Conservation (phyloP, 805 yeast species). For the Citeromyces matritensis region DNA sequence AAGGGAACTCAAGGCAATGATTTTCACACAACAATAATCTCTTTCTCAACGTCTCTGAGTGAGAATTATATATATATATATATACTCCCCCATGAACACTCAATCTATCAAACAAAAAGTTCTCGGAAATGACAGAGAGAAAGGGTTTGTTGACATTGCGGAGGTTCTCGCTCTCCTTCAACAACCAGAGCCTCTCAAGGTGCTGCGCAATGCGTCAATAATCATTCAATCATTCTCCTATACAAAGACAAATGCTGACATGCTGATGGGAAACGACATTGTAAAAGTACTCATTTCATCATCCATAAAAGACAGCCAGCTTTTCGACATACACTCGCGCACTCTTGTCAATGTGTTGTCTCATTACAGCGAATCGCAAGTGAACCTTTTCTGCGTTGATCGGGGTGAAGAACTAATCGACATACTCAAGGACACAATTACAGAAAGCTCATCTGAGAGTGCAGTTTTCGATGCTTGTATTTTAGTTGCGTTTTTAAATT, state of each 20-base stretch:
- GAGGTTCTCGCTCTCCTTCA: conserved; percentile 5
- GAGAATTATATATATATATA: not conserved
- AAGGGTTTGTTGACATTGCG: conserved; percentile 5
- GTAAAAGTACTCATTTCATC: conserved; percentile 7
- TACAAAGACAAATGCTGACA: conserved; percentile 8
- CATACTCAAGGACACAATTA: conserved; percentile 2
- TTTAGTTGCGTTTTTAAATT: conserved; percentile 11
- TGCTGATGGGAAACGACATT: conserved; percentile 6
- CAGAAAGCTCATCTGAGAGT: conserved; percentile 2
- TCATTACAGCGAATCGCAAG: conserved; percentile 6
- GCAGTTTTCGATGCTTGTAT: conserved; percentile 9
- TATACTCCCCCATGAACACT: not conserved
- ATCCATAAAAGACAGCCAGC: conserved; percentile 6
- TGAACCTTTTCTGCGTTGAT: conserved; percentile 4
- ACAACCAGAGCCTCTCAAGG: conserved; percentile 4
- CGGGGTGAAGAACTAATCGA: conserved; percentile 6
- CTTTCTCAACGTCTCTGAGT: not conserved
- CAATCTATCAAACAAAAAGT: conserved; percentile 7
- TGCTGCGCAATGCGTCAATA: conserved; percentile 9
- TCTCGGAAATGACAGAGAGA: conserved; percentile 15
- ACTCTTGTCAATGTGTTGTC: conserved; percentile 11
- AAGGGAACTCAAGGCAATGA: no score
- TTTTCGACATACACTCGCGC: conserved; percentile 11
- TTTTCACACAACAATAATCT: not conserved
- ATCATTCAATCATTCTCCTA: conserved; percentile 14